Evolutionary conservation across 2,329 filamentous ascomycete genomes (phyloP), one percentile per base, ranked within the genome.

Genomic region (Fusarium nanum): DNA sequence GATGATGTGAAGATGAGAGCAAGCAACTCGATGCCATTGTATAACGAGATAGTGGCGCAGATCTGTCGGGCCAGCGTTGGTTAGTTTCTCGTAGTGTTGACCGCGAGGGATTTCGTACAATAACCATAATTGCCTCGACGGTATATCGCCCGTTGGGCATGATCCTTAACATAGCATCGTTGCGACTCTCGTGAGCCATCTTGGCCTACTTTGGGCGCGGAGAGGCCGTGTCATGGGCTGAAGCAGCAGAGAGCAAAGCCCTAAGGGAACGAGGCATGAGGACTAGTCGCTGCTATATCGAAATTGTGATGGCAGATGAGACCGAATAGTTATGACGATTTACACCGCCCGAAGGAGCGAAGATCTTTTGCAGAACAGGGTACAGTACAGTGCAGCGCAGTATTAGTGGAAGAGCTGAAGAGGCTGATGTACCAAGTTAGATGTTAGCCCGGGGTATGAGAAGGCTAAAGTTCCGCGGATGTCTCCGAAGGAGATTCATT

Each of bases 1-100:
- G 66, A 71, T 13, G 68, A 69, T 42, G 64, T 62, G 27, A 65
- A 71, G 30, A 71, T 66, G 11, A 71, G 60, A 47, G 60, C 48
- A 27, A 71, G 54, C 16, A 70, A 54, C 25, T 70, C 67, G 46
- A 71, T 52, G 20, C 54, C 54, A 56, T 70, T 70, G 53, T 70
- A 70, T 18, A 70, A 50, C 20, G 67, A 70, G 16, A 70, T 41
- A 13, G 67, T 47, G 16, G 67, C 60, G 37, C 53, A 70, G 12
- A 60, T 60, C 67, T 70, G n/a, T 18, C 27, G 14, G 16, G 18
- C 27, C 11, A 8, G n/a, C 30, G 56, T 67, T 45, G 44, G 48
- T 23, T 23, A 25, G 37, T 32, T 49, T 47, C n/a, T 59, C 20
- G 5, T 25, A 53, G 22, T 27, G 30, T 23, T n/a, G n/a, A 34